Evolutionary conservation across 2,329 filamentous ascomycete genomes (phyloP), one percentile per base, ranked within the genome.

Genomic region (Aschersonia sp.): DNA sequence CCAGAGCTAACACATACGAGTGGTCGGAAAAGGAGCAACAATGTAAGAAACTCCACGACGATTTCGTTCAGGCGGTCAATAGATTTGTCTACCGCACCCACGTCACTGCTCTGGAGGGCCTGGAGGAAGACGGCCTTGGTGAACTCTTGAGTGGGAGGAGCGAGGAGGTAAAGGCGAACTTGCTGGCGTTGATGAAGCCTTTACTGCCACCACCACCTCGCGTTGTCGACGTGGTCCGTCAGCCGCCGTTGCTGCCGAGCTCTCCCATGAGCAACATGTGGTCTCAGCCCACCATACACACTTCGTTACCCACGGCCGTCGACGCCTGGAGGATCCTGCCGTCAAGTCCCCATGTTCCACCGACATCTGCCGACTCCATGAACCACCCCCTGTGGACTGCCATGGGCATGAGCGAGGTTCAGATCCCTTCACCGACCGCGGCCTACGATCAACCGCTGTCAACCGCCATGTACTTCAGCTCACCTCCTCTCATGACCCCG

Each of bases 21-120:
- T 98, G 92, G 92, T 81, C 88, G 41, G 90, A 96, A 68, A 97
- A 97, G 76, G 89, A 96, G 59, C 76, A 84, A 57, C 90, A 97
- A 63, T 77, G 94, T 70, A 96, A 94, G 80, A 96, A 95, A 73
- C 75, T 97, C 58, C 92, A 97, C 64, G 87, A 96, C 51, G 88
- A 95, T 60, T 97, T 96, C 61, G 78, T 97, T 54, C 90, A 97
- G 70, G 87, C 89, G 55, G 83, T 90, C 71, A 98, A 98, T 79
- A 90, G 85, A 68, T 98, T 94, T 61, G 90, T 98, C 60, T 98
- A 85, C 70, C 83, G 88, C 60, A 89, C 90, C 12, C 81, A 86
- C 59, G 88, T 87, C 54, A 81, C 83, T 52, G 92, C 89, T 43
- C 76, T 98, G 47, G 92, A 98, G 69, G 92, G 92, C 49, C 75